Conservation (phyloP, 164 flowering plant genomes). For the Umbellularia californica region DNA sequence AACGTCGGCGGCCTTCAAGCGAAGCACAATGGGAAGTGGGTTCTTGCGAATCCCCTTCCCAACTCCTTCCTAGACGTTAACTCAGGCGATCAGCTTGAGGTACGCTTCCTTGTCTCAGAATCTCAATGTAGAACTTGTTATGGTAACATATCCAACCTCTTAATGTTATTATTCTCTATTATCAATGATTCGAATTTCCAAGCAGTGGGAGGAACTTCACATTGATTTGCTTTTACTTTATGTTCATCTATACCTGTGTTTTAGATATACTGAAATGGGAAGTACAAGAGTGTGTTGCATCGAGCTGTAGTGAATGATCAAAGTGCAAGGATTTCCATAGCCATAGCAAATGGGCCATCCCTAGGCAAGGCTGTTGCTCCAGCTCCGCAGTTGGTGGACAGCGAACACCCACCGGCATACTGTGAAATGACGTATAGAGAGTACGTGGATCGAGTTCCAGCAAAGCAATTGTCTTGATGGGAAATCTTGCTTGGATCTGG, state of each 20-base stretch:
- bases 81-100: slow-evolving; percentile 60
- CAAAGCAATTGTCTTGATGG: slow-evolving; percentile 37
- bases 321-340: slow-evolving; percentile 44
- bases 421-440: slow-evolving; percentile 48
- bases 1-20: slow-evolving; percentile 53
- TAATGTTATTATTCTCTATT: too few species aligned
- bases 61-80: slow-evolving; percentile 56
- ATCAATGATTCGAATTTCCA: too few species aligned
- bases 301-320: slow-evolving; percentile 44
- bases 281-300: slow-evolving; percentile 52
- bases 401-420: slow-evolving; percentile 25
- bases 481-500: slow-evolving; percentile 35
- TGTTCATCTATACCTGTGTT: background rate
- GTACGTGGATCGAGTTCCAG: slow-evolving; percentile 39
- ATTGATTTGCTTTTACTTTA: too few species aligned
- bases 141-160: too few species aligned
- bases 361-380: slow-evolving; percentile 44
- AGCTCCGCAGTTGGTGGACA: slow-evolving; percentile 28
- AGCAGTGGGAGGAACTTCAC: too few species aligned
- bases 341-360: slow-evolving; percentile 40
- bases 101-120: slow-evolving; percentile 2
- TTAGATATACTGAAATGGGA: slow-evolving; percentile 67
- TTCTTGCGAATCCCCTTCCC: slow-evolving; percentile 45
- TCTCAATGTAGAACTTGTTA: too few species aligned
- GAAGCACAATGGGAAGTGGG: slow-evolving; percentile 54